Evolutionary conservation across 1,139 yeast species (phyloP).

Genomic region (Trichomonascaceae sp.): DNA sequence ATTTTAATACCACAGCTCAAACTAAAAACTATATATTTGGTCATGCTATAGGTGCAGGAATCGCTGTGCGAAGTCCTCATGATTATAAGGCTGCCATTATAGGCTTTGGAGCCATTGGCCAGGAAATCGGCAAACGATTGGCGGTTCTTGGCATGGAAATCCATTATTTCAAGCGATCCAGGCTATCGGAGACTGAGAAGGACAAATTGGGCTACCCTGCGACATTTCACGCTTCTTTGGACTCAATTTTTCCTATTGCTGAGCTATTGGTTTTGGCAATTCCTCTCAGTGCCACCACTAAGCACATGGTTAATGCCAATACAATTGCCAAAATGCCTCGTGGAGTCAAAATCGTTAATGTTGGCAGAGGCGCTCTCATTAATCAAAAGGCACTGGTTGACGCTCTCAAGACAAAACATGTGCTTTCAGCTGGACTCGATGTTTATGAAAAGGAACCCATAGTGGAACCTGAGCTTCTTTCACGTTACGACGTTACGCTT

Average conservation of each 20-base stretch:
- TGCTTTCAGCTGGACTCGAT: constrained; percentile 72
- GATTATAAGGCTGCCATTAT: constrained; percentile 61
- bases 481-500: constrained; percentile 62
- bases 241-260: constrained; percentile 34
- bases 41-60: constrained; percentile 12
- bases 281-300: constrained; percentile 59
- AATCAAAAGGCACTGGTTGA: constrained; percentile 66
- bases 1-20: constrained; percentile 18
- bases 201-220: constrained; percentile 37
- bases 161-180: constrained; percentile 51
- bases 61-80: constrained; percentile 34
- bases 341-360: constrained; percentile 63
- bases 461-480: constrained; percentile 46
- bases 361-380: constrained; percentile 71
- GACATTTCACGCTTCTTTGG: constrained; percentile 39
- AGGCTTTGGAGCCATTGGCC: constrained; percentile 78
- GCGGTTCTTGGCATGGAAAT: constrained; percentile 59
- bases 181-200: constrained; percentile 35
- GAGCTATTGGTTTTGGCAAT: constrained; percentile 64
- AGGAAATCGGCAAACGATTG: constrained; percentile 53
- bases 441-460: constrained; percentile 69
- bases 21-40: constrained; percentile 13
- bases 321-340: constrained; percentile 43
- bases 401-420: constrained; percentile 62
- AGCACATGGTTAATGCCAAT: constrained; percentile 46